Evolutionary conservation across 768 basidiomycete species (phyloP).

Genomic region (Pulveroboletus sp.): DNA sequence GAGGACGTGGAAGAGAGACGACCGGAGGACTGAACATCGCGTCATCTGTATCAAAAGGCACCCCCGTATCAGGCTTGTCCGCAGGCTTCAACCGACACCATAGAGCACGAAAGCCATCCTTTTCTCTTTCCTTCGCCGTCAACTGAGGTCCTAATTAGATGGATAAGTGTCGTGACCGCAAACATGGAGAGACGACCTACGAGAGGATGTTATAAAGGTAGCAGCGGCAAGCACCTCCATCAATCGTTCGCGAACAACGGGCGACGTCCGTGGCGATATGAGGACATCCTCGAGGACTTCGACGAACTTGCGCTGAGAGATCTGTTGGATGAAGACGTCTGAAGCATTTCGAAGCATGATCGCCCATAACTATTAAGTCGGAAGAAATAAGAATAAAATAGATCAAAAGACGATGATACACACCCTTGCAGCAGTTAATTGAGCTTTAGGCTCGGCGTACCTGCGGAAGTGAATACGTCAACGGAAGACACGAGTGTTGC

Average conservation of each 20-base stretch:
- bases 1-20: constrained; percentile 30
- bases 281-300: constrained; percentile 76
- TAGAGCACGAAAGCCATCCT: constrained; percentile 59
- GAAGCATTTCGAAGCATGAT: constrained; percentile 84
- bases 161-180: background rate
- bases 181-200: constrained; percentile 8
- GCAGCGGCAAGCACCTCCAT: constrained; percentile 81
- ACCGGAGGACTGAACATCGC: constrained; percentile 72
- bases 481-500: constrained; percentile 5
- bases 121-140: constrained; percentile 29
- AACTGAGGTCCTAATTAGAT: constrained; percentile 15
- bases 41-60: constrained; percentile 75
- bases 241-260: constrained; percentile 76
- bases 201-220: constrained; percentile 44
- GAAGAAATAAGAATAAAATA: background rate
- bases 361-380: constrained; percentile 64
- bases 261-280: constrained; percentile 55
- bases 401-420: constrained; percentile 21
- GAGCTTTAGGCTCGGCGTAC: constrained; percentile 70
- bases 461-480: constrained; percentile 31
- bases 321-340: constrained; percentile 65
- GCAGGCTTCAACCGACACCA: constrained; percentile 79
- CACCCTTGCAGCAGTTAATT: constrained; percentile 73
- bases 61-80: constrained; percentile 80
- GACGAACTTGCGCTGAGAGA: constrained; percentile 70